Conservation (phyloP, 352 stramenopile species). For the Halophytophthora polymorphica region DNA sequence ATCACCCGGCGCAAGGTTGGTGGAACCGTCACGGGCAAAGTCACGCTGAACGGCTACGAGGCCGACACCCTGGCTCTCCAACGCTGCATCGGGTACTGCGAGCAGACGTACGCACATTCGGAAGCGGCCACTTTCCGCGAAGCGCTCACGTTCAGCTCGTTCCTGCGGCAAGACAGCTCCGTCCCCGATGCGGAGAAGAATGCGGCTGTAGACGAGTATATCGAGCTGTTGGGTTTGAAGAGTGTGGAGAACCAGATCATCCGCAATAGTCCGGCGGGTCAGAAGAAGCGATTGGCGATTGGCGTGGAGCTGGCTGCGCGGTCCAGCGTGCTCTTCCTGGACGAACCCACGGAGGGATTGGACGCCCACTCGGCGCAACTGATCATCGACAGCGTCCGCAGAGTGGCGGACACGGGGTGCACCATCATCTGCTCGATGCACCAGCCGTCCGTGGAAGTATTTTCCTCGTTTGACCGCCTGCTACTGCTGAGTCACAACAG, state of each 20-base stretch:
- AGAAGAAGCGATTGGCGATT: slow-evolving; percentile 32
- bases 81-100: slow-evolving; percentile 14
- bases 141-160: slow-evolving; percentile 70
- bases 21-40: slow-evolving; percentile 62
- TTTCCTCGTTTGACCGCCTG: slow-evolving; percentile 71
- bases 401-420: slow-evolving; percentile 66
- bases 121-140: slow-evolving; percentile 10
- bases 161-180: slow-evolving; percentile 31
- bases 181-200: slow-evolving; percentile 17
- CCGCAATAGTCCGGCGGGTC: slow-evolving; percentile 15
- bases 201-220: slow-evolving; percentile 19
- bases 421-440: slow-evolving; percentile 88
- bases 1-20: slow-evolving; percentile 86
- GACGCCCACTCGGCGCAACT: slow-evolving; percentile 80
- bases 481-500: slow-evolving; percentile 56
- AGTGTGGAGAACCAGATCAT: slow-evolving; percentile 16
- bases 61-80: slow-evolving; percentile 14
- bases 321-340: slow-evolving; percentile 80
- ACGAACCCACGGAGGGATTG: slow-evolving; percentile 86
- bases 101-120: slow-evolving; percentile 20
- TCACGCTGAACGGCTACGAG: slow-evolving; percentile 79
- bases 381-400: slow-evolving; percentile 85
- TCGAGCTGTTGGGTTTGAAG: slow-evolving; percentile 24
- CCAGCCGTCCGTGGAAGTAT: slow-evolving; percentile 76
- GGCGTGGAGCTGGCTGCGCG: slow-evolving; percentile 63